Base-by-base conservation (phyloP, 2,329 filamentous ascomycete genomes). In the Calonectria pseudoturangicola region DNA sequence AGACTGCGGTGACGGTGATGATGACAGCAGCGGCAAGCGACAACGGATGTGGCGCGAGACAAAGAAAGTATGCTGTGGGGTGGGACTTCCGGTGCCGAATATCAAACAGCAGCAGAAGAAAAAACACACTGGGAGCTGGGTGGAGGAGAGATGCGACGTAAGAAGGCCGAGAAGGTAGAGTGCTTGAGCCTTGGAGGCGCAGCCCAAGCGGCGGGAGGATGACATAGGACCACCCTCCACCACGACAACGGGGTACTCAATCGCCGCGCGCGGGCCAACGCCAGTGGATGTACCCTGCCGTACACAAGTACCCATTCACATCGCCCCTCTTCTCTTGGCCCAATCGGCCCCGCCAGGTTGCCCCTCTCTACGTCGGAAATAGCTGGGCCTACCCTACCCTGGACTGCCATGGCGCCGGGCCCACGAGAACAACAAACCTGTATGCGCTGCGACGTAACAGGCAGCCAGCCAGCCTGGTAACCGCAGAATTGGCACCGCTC, bases 311-410 rank as follows among this genome's bases (percentile, higher is more conserved):
- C 45, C 66, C 66, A 63, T 63, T 66, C 64, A 48, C 39, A 48
- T 36, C 43, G 50, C 56, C 68, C 47, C 54, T 56, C 71, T 75
- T 71, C 74, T 72, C 75, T 71, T 64, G 67, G 65, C 68, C 68
- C 71, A 70, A 73, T 73, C 48, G 69, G 54, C 75, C 76, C 78
- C 75, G 76, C 78, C 69, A 77, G 77, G 78, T 79, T 79, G 77
- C 78, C 77, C 78, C 78, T 79, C 78, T 73, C 78, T 79, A 79
- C 77, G 66, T 77, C 73, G 70, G 54, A 68, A 50, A 16, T 62
- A 50, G 41, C 68, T 67, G 54, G 70, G 66, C 54, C 60, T 47
- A 66, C 72, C 66, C 70, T 73, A 71, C 67, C 50, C 66, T 68
- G 33, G 33, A 36, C 33, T 48, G 45, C 45, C 30, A 54, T 65